These are phyloP conservation scores for Ailanthus altissimus DNA, from an alignment of 345 rosid species.

Conservation along the genomic window DNA sequence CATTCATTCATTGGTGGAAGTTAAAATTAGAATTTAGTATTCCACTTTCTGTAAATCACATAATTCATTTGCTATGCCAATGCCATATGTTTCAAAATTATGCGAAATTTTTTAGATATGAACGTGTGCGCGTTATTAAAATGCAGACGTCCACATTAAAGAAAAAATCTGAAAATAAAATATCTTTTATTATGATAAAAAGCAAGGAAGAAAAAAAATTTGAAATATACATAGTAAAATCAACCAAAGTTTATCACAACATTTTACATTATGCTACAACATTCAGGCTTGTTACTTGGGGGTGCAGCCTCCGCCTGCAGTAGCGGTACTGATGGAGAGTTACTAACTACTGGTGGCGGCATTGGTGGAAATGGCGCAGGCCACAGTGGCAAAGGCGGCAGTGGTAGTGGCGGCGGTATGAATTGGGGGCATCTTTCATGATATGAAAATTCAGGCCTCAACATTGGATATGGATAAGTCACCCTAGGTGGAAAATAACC, in stretches of 20 bases:
- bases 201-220: too few species aligned
- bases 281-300: background rate
- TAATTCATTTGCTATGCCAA: background rate
- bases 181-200: background rate
- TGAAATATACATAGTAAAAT: background rate
- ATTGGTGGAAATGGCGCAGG: background rate
- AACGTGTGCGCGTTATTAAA: too few species aligned
- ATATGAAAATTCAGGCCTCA: slow-evolving; percentile 5
- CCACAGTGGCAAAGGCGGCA: background rate
- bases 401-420: background rate
- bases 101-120: too few species aligned
- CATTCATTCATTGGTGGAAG: background rate
- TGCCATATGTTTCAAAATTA: background rate
- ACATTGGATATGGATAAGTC: slow-evolving; percentile 6
- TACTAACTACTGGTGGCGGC: background rate
- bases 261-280: slow-evolving; percentile 11
- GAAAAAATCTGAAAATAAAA: background rate
- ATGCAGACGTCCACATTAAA: too few species aligned
- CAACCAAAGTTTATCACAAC: background rate
- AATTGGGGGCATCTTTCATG: background rate
- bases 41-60: background rate
- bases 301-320: background rate
- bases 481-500: slow-evolving; percentile 11
- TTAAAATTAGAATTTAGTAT: background rate
- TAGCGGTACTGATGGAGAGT: background rate